Evolutionary conservation across 208 protist genomes (phyloP).

Genomic region (Leishmania amazonensis): DNA sequence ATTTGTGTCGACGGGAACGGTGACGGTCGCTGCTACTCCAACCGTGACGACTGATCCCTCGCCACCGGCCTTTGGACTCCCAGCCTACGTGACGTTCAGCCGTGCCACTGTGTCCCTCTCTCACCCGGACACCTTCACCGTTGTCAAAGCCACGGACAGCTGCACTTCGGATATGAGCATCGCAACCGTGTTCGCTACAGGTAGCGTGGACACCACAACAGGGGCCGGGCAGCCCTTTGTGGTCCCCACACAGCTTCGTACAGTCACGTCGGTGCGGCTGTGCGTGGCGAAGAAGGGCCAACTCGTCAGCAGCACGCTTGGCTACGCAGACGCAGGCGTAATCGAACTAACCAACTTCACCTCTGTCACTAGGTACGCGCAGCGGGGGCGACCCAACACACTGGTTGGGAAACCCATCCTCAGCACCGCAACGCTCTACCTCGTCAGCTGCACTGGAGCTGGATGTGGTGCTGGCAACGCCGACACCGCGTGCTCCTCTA

Average conservation of each 20-base stretch:
- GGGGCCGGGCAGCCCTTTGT: constrained; percentile 33
- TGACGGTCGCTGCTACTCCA: constrained; percentile 35
- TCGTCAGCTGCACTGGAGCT: constrained; percentile 36
- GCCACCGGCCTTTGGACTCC: constrained; percentile 28
- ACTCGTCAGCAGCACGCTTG: constrained; percentile 30
- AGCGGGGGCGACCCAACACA: constrained; percentile 45
- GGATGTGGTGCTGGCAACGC: constrained; percentile 25
- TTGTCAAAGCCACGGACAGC: constrained; percentile 28
- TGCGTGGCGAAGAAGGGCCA: constrained; percentile 23
- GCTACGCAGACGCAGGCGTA: constrained; percentile 46
- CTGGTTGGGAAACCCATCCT: constrained; percentile 38
- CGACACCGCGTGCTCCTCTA: constrained; percentile 22
- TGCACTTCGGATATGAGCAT: constrained; percentile 21
- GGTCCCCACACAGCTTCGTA: neutral
- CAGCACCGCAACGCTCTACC: constrained; percentile 32
- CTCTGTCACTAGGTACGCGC: constrained; percentile 41
- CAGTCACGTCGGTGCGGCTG: constrained; percentile 12
- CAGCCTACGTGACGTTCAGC: constrained; percentile 36
- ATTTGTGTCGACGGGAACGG: constrained; percentile 32
- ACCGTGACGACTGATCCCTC: constrained; percentile 24
- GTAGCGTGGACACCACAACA: constrained; percentile 28
- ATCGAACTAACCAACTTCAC: constrained; percentile 38
- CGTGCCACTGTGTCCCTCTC: constrained; percentile 22
- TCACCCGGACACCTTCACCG: constrained; percentile 34
- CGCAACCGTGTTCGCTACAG: constrained; percentile 23